These are phyloP conservation scores for Lasiodiplodia theobromae DNA, from an alignment of 2,329 filamentous ascomycete species.

Conservation along the genomic window DNA sequence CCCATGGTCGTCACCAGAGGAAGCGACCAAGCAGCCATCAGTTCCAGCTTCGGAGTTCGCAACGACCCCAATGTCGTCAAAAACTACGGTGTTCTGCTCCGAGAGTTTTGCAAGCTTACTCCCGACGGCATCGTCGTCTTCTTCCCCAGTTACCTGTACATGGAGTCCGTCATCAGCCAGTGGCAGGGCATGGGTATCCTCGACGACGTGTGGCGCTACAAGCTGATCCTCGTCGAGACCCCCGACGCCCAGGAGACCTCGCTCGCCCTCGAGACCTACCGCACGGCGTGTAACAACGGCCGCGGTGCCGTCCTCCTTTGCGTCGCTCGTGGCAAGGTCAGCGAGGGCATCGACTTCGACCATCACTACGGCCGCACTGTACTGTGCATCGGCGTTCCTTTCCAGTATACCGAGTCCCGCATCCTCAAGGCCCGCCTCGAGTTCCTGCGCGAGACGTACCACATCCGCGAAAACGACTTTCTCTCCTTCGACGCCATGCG, in stretches of 20 bases:
- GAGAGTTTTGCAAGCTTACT: slow-evolving; percentile 94
- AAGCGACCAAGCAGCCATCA: slow-evolving; percentile 91
- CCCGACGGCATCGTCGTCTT: slow-evolving; percentile 99
- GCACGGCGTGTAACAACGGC: slow-evolving; percentile 96
- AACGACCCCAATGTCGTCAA: slow-evolving; percentile 97
- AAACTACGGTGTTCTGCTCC: slow-evolving; percentile 92
- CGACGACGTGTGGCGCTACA: slow-evolving; percentile 99
- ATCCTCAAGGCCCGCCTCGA: slow-evolving; percentile 95
- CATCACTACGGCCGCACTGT: slow-evolving; percentile 98
- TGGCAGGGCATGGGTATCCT: slow-evolving; percentile 99
- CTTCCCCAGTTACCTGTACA: slow-evolving; percentile 98
- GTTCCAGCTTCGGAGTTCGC: slow-evolving; percentile 91
- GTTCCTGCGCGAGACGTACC: slow-evolving; percentile 95
- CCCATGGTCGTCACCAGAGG: slow-evolving; percentile 97
- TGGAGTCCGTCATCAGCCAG: slow-evolving; percentile 99
- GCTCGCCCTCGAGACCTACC: slow-evolving; percentile 92
- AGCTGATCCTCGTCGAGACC: slow-evolving; percentile 96
- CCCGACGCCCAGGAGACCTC: slow-evolving; percentile 97
- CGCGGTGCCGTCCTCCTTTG: slow-evolving; percentile 91
- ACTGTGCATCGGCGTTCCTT: slow-evolving; percentile 94
- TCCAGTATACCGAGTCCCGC: slow-evolving; percentile 97
- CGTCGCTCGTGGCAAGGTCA: slow-evolving; percentile 95
- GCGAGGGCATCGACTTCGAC: slow-evolving; percentile 98
- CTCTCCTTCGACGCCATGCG: slow-evolving; percentile 99
- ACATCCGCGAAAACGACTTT: slow-evolving; percentile 96